phyloP scores from a whole-genome alignment of 1,139 yeast species.

The Geotrichum restrictum region DNA sequence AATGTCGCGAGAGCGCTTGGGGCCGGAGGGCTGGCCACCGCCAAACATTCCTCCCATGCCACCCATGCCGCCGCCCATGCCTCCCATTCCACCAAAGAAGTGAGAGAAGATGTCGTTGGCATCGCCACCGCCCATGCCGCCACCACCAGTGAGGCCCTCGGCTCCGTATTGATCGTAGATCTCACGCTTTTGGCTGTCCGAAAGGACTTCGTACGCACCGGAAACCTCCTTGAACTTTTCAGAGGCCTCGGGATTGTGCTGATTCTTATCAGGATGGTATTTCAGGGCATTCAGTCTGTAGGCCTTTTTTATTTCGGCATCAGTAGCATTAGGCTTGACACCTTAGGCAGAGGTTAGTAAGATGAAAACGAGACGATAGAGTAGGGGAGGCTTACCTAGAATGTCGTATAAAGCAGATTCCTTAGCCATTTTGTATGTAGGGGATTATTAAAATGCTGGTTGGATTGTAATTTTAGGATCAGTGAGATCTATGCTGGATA shows the following conservation, averaged over 20 bases:
- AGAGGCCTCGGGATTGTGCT: slow-evolving; percentile 82
- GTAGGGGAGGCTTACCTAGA: slow-evolving; percentile 46
- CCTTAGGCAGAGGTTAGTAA: slow-evolving; percentile 28
- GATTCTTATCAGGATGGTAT: slow-evolving; percentile 95
- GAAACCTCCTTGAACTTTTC: slow-evolving; percentile 88
- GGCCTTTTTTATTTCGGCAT: slow-evolving; percentile 85
- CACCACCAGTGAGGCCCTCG: slow-evolving; percentile 83
- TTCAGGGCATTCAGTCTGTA: slow-evolving; percentile 90
- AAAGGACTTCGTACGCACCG: slow-evolving; percentile 87
- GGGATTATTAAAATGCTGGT: background rate
- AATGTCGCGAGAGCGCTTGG: slow-evolving; percentile 70
- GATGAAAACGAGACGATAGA: background rate
- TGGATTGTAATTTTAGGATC: background rate
- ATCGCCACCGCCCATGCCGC: slow-evolving; percentile 67
- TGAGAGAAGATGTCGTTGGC: slow-evolving; percentile 90
- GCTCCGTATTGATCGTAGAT: slow-evolving; percentile 88
- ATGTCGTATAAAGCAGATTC: slow-evolving; percentile 85
- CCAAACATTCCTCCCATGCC: slow-evolving; percentile 51
- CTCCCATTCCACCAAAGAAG: slow-evolving; percentile 60
- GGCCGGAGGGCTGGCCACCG: slow-evolving; percentile 58
- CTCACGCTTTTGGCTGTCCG: slow-evolving; percentile 77
- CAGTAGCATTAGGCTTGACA: slow-evolving; percentile 73
- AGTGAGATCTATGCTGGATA: background rate
- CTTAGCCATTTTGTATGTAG: slow-evolving; percentile 60
- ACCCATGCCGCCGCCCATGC: slow-evolving; percentile 40